Evolutionary conservation across 1,284 basidiomycete genomes (phyloP), one percentile per base, ranked within the genome.

Genomic region (Trichosporon ovoides): DNA sequence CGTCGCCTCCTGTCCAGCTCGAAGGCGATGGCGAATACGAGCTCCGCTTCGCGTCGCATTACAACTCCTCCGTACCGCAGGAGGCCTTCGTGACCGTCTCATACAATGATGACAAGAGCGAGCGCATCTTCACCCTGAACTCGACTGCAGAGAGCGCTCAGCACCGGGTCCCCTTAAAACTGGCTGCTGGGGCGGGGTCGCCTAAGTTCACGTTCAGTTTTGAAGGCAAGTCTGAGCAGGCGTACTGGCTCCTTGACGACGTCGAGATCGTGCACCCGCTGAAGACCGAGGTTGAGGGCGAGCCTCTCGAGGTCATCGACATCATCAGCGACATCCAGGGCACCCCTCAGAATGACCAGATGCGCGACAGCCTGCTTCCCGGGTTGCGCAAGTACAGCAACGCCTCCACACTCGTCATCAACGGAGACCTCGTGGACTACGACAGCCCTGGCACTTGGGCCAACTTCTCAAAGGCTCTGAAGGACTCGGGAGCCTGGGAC

Each of bases 321-420:
- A 56, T 56, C n/a, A 51, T 56, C 28, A 38, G 36, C 14, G 55
- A 56, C 49, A 51, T 56, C 37, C 55, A 56, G 28, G 55, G 55
- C 24, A 12, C 20, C 18, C 16, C 16, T 16, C 43, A 46, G 24
- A 55, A 49, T 10, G 28, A 18, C 13, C 35, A 35, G 48, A 56
- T 56, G 55, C 16, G 36, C 28, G 19, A 51, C 31, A 34, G 24
- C 9, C 35, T 56, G 4, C 55, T 56, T 2, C 55, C 48, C 5
- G 55, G 55, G 0, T 18, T 56, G 12, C 31, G 48, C 14, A 56
- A 38, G 37, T 49, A 34, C 14, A 19, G 34, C 10, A 38, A 56
- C 24, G 48, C 55, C 6, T 33, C 24, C 18, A 51, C 55, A 12
- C 55, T 56, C 14, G 55, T 56, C 18, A 56, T 56, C 20, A 56